phyloP scores from a whole-genome alignment of 441 rosid genomes.

The Erodium trifolium region DNA sequence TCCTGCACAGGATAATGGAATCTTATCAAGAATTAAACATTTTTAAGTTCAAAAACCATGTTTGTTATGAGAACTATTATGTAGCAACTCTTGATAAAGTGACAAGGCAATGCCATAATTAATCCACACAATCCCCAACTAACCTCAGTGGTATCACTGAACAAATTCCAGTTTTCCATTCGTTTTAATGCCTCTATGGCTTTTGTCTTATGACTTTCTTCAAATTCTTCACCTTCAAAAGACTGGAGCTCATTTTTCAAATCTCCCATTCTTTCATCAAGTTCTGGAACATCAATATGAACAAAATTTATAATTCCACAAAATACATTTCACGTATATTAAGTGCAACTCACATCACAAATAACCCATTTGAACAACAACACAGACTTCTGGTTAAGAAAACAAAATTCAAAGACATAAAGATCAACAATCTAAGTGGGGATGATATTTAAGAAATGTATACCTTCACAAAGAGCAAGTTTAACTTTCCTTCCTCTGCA shows the following conservation, averaged over 20 bases:
- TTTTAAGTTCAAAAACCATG: conserved; percentile 13
- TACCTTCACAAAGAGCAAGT: conserved; percentile 98
- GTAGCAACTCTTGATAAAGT: conserved; percentile 10
- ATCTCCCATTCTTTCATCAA: conserved; percentile 95
- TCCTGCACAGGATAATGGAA: conserved; percentile 44
- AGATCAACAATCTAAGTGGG: not conserved
- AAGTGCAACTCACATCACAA: conserved; percentile 2
- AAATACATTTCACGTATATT: conserved; percentile 11
- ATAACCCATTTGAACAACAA: not conserved
- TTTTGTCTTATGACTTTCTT: conserved; percentile 72
- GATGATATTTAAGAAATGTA: not conserved
- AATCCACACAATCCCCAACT: conserved; percentile 17
- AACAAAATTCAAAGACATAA: conserved; percentile 13
- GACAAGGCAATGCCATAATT: conserved; percentile 16
- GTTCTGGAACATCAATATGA: conserved; percentile 47
- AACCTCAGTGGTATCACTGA: conserved; percentile 77
- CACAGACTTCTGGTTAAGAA: not conserved
- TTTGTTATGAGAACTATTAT: conserved; percentile 6
- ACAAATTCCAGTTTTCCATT: conserved; percentile 97
- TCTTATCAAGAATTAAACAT: conserved; percentile 2
- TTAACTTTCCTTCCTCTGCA: conserved; percentile 92
- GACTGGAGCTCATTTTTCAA: conserved; percentile 89
- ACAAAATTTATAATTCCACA: conserved; percentile 10
- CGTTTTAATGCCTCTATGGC: conserved; percentile 75
- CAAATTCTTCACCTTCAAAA: conserved; percentile 79